Evolutionary conservation across 257 asterid genomes (phyloP), one percentile per base, ranked within the genome.

Genomic region (Euphrasia confusa): DNA sequence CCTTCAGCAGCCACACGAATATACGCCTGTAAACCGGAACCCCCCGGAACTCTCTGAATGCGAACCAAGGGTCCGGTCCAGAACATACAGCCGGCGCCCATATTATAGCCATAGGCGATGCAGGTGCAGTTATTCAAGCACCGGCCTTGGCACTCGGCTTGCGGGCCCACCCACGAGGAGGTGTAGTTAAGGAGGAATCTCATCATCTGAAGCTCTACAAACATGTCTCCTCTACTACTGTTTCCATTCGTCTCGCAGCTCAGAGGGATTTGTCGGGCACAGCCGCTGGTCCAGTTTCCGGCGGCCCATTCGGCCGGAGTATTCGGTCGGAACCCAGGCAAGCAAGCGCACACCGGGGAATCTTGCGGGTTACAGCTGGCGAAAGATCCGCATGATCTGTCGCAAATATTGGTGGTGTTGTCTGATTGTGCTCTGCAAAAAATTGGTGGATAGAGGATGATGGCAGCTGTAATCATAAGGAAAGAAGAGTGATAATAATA

Each of bases 41-140:
- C 40, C 5, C 45, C 45, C 1, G 48, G n/a, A 15, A 72, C 48
- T 15, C 58, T 27, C 59, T 68, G 71, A 39, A 68, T 35, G 45
- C 64, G 71, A 40, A 64, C 49, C 37, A 68, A 64, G 11, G 18
- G 39, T 24, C 48, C 48, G 56, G 54, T 49, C 78, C 71, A 68
- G 13, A 55, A 42, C 74, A 73, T 68, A 33, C 74, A 74, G 0
- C 74, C 69, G 9, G 69, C 69, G 3, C 61, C 67, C 21, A 33
- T 11, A 2, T 50, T 59, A 64, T 64, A 50, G 2, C 65, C 59
- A 42, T 74, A 69, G 9, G 74, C 78, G 13, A 68, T 10, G 53
- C 74, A 74, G 2, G 78, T 63, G 49, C 78, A 74, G 17, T 68
- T 74, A 28, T 53, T 33, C 65, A 68, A 50, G 48, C 78, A 74